Base-by-base conservation (phyloP, 2,329 filamentous ascomycete species). In the Apiospora sp. region DNA sequence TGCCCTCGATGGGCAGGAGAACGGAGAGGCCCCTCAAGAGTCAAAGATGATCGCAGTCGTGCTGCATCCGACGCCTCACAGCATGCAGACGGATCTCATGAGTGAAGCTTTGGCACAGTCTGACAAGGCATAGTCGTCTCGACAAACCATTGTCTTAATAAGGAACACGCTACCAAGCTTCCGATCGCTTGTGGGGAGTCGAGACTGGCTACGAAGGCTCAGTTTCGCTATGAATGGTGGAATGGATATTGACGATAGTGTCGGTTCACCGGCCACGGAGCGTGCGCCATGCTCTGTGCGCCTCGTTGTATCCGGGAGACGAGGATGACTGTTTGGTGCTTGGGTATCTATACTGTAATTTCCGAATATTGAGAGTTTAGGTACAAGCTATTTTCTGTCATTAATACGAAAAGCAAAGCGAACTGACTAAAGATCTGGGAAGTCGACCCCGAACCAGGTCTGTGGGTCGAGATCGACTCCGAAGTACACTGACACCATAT, bases 241-340 rank as follows among this genome's bases (percentile, higher is more conserved):
- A n/a, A n/a, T n/a, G n/a, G n/a, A n/a, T n/a, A n/a, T n/a, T n/a
- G n/a, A n/a, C n/a, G n/a, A n/a, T 99, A 79, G 95, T 94, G 74
- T 95, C 96, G 51, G 96, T 99, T 72, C 96, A 99, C 83, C 90
- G 92, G 78, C 93, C 96, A 34, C 98, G 94, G 82, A 97, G 94
- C 85, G 92, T 98, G 75, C 92, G 95, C 71, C 93, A 98, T 88
- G 96, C 95, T 19, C 83, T 98, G 76, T 94, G 92, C 80, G 88
- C 96, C 74, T 91, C 91, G 77, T 92, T 98, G 78, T 86, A 97
- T 70, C 88, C 90, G n/a, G 48, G 3, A 64, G 85, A 90, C 5
- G 90, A 93, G 69, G 90, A 95, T 74, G 93, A 97, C 78, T 95
- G 94, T 78, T 86, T 99, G 75, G 91, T 98, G 71, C 87, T 98